Evolutionary conservation across 139 green algal species (phyloP).

Genomic region (Mesotaenium endlicherianum): DNA sequence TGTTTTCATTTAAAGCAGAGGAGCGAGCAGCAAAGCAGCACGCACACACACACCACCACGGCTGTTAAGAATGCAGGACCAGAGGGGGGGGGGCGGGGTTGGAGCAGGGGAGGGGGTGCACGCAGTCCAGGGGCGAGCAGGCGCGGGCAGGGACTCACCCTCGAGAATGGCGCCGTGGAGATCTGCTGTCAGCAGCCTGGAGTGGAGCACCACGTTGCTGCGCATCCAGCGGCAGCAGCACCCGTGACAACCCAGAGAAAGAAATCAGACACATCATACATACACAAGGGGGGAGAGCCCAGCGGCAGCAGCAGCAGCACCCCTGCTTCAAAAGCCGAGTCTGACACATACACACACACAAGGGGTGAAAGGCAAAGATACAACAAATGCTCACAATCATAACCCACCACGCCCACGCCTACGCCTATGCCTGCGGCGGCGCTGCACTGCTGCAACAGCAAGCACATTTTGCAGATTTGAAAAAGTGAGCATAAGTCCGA

Average conservation of each 20-base stretch:
- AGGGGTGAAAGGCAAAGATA: no score
- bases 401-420: no score
- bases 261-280: no score
- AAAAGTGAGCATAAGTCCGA: no score
- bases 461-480: no score
- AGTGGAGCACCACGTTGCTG: not conserved
- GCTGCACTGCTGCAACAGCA: no score
- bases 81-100: not conserved
- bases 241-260: not conserved
- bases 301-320: no score
- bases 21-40: not conserved
- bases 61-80: not conserved
- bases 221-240: not conserved
- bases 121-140: not conserved
- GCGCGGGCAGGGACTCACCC: not conserved
- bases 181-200: not conserved
- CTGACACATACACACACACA: no score
- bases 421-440: no score
- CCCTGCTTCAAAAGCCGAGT: no score
- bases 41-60: not conserved
- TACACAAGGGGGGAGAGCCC: no score
- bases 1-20: not conserved
- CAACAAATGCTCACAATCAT: no score
- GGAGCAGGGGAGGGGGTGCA: not conserved
- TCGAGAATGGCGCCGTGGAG: slow-evolving; percentile 4